Evolutionary conservation across 106 monocot species (phyloP), one percentile per base, ranked within the genome.

Genomic region (Phalaenopsis aphrodite): DNA sequence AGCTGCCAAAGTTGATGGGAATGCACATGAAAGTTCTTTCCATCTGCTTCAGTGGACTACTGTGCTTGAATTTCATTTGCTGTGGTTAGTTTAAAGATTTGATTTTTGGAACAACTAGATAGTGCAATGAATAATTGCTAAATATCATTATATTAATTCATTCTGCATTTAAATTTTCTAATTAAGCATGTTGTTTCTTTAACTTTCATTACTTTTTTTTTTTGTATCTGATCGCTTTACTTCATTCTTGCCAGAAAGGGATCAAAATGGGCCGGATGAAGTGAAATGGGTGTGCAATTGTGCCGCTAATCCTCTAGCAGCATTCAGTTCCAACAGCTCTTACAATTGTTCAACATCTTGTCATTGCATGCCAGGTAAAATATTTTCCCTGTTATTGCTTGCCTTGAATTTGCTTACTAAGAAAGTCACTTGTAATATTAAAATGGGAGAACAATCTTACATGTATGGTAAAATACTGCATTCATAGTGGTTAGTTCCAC

Each of bases 261-360:
- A 2, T 12, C 23, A 16, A 48, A 75, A 75, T 46, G 47, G n/a
- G 8, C 47, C 23, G 8, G 76, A 48, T 24, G 42, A 42, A 12
- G 41, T 76, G 49, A 76, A 49, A 48, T 76, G 76, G 76, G 49
- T 2, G 0, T 76, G 76, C 76, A 76, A 24, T 48, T 76, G 76
- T 76, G 76, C 76, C 30, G 47, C 76, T 76, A 76, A 76, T 52
- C 46, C 47, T 52, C 49, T 52, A 11, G 48, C 48, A 52, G 49
- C 14, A 2, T 19, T 49, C 12, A 76, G 52, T 49, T 76, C 76
- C 76, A 49, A 48, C 12, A 30, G 23, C 11, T 11, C 76, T 9
- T 76, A 76, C 52, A 49, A 30, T 76, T 76, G 76, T 49, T 76
- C 76, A 49, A 49, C 76, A 49, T 76, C 76, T 3, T 76, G 76